Evolutionary conservation across 1,284 basidiomycete genomes (phyloP), one percentile per base, ranked within the genome.

Genomic region (Pyrrhoderma noxium): DNA sequence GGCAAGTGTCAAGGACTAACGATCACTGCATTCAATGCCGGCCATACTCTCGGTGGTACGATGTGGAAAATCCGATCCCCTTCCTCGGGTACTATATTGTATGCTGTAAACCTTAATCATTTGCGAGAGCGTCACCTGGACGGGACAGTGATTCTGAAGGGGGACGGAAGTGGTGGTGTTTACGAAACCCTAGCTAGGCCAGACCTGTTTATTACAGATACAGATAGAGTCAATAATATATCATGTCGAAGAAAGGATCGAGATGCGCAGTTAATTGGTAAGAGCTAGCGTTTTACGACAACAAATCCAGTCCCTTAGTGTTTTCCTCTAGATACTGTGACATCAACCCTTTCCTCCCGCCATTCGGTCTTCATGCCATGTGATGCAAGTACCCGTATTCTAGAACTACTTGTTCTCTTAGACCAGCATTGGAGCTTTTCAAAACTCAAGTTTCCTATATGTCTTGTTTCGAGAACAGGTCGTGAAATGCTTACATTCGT

Each of bases 31-130:
- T 97, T 96, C 72, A 89, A 90, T 58, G 90, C 93, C 9, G 96
- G 96, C 0, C 94, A 98, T 66, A 91, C 92, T 0, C 80, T 99
- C 16, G 96, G 96, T 59, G 96, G 95, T 45, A 93, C 94, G 2
- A 89, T 99, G 58, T 99, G 94, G 94, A 98, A 98, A 66, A 88
- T 99, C 55, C 85, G 96, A 36, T 97, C 93, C 1, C 94, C 96
- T 1, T 93, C 93, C 0, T 90, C 92, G 7, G 95, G 94, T 5
- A 98, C 96, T 2, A 85, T 99, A 16, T 74, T 99, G 25, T 96
- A 99, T 64, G 95, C 94, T 9, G 90, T 98, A 16, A 85, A 95
- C 60, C 80, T 98, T 73, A 99, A 99, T 65, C 96, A 99, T 66
- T 94, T 93, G 75, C 82, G 85, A 53, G 96, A 99, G 66, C 82